phyloP scores from a whole-genome alignment of 2,329 filamentous ascomycete species.

The Simplicillium aogashimaense region DNA sequence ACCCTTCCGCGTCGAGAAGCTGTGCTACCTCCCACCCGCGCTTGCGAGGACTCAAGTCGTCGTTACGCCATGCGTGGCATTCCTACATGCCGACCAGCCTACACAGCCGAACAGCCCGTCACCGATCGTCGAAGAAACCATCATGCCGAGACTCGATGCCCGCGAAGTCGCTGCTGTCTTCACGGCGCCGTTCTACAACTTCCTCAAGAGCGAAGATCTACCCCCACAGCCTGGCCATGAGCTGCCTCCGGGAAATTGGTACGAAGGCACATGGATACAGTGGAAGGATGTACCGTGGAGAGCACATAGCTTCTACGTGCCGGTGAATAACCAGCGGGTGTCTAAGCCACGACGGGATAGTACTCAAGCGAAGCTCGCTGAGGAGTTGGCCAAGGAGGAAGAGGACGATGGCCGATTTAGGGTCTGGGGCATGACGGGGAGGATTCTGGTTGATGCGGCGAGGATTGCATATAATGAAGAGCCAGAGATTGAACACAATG shows the following conservation, averaged over 20 bases:
- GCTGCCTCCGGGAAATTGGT: slow-evolving; percentile 59
- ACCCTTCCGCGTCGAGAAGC: slow-evolving; percentile 77
- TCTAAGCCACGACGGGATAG: slow-evolving; percentile 41
- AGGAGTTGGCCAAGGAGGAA: slow-evolving; percentile 34
- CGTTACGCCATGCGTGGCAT: slow-evolving; percentile 68
- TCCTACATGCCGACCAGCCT: slow-evolving; percentile 54
- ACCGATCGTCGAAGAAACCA: slow-evolving; percentile 52
- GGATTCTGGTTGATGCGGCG: slow-evolving; percentile 82
- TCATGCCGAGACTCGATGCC: slow-evolving; percentile 75
- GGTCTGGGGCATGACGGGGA: slow-evolving; percentile 91
- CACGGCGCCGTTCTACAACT: slow-evolving; percentile 78
- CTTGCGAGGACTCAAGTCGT: slow-evolving; percentile 65
- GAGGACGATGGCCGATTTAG: slow-evolving; percentile 53
- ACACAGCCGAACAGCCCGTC: slow-evolving; percentile 17
- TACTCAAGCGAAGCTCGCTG: slow-evolving; percentile 31
- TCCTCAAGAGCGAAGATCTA: slow-evolving; percentile 55
- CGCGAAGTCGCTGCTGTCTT: slow-evolving; percentile 92
- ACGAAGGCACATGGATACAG: slow-evolving; percentile 70
- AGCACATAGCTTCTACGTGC: slow-evolving; percentile 89
- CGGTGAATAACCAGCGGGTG: slow-evolving; percentile 60
- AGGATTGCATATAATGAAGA: slow-evolving; percentile 72
- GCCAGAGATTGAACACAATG: slow-evolving; percentile 70
- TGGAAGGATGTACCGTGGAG: slow-evolving; percentile 74
- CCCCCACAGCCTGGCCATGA: slow-evolving; percentile 23
- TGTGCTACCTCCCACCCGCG: slow-evolving; percentile 73